Evolutionary conservation across 768 basidiomycete species (phyloP), one percentile per base, ranked within the genome.

Genomic region (Hericium alpestre): DNA sequence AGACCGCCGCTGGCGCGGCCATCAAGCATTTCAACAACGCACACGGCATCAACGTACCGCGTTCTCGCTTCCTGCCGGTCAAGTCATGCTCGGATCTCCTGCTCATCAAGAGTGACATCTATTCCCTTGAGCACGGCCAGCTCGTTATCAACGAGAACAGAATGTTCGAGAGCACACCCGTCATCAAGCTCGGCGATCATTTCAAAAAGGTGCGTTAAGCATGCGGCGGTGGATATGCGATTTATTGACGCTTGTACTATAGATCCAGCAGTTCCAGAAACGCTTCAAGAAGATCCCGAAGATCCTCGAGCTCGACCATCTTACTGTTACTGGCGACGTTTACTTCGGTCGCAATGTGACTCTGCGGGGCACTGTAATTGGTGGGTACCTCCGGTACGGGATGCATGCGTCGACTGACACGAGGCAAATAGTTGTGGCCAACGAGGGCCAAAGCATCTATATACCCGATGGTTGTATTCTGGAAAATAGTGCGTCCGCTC

Each of bases 221-320:
- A 13, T 3, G 16, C 52, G 20, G 58, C 20, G 13, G 8, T 25
- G 7, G 3, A 13, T 47, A n/a, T 20, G n/a, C 46, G 18, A 27
- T 23, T 23, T 40, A 13, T 48, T 27, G 9, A 43, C 60, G 47
- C 40, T 18, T 12, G 20, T 7, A 16, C 12, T 25, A 22, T 49
- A 72, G 73, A 80, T 81, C 56, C 73, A 73, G 53, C 71, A 82
- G 62, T 86, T 86, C 74, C 82, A 86, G 71, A 84, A 85, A 65
- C 79, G 85, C 13, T 86, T 87, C 81, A 82, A 83, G 72, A 80
- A 81, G 68, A 85, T 87, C 56, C 86, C 86, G 38, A 79, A 79
- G 68, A 82, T 87, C 62, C 71, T 83, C 59, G 86, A 87, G 68
- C 75, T 86, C 48, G 86, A 87, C 71, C 86, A 87, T 68, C 73